Evolutionary conservation across 129 eudicot species (phyloP).

Genomic region (Silybum marianum): DNA sequence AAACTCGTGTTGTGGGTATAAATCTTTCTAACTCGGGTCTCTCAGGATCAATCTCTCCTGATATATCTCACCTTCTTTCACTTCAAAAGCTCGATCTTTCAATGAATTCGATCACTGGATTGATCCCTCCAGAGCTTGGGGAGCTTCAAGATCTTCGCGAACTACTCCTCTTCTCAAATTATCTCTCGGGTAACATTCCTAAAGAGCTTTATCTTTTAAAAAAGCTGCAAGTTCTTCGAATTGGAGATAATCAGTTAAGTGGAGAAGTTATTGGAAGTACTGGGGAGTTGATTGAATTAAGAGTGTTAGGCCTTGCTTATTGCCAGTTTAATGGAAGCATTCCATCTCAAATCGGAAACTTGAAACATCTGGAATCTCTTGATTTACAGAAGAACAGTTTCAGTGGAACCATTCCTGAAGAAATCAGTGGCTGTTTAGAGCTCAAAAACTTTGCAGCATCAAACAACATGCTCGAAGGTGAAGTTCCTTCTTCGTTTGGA

Average conservation of each 20-base stretch:
- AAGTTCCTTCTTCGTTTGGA: slow-evolving; percentile 68
- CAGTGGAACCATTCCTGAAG: slow-evolving; percentile 60
- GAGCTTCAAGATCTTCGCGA: slow-evolving; percentile 64
- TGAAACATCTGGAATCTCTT: slow-evolving; percentile 63
- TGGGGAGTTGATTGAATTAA: slow-evolving; percentile 70
- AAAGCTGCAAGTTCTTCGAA: slow-evolving; percentile 70
- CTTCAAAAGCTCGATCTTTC: slow-evolving; percentile 77
- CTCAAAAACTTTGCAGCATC: slow-evolving; percentile 82
- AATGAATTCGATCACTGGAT: slow-evolving; percentile 60
- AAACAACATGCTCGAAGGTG: slow-evolving; percentile 75
- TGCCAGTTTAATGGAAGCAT: slow-evolving; percentile 82
- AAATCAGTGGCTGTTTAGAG: slow-evolving; percentile 58
- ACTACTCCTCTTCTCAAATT: slow-evolving; percentile 69
- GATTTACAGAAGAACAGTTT: slow-evolving; percentile 72
- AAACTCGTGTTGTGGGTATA: slow-evolving; percentile 51
- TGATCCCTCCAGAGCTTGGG: slow-evolving; percentile 72
- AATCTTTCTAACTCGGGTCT: slow-evolving; percentile 72
- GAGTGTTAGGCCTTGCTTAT: slow-evolving; percentile 64
- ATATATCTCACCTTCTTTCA: slow-evolving; percentile 55
- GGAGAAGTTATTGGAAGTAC: slow-evolving; percentile 52
- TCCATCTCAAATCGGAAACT: slow-evolving; percentile 69
- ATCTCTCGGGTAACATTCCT: slow-evolving; percentile 67
- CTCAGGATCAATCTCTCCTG: slow-evolving; percentile 62
- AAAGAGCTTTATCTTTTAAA: slow-evolving; percentile 57
- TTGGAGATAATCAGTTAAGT: slow-evolving; percentile 65